Evolutionary conservation across 2,329 filamentous ascomycete genomes (phyloP), one percentile per base, ranked within the genome.

Genomic region (Alternaria sp.): DNA sequence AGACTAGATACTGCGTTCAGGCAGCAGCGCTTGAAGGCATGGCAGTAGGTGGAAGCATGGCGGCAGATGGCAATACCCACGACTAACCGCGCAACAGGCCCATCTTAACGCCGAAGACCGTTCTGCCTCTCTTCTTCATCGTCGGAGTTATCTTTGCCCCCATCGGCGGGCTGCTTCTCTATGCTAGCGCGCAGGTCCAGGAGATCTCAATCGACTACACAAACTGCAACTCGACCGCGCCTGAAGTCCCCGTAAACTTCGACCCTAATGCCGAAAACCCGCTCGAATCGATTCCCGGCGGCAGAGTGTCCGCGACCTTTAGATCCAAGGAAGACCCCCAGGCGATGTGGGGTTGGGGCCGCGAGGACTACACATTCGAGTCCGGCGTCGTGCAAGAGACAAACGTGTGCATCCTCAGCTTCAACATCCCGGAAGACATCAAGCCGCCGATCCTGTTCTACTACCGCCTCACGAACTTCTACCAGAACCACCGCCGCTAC

Each of bases 401-500:
- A 5, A 81, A 80, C 11, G 79, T 85, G 23, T 99, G 96, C 86
- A 87, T 87, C 30, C 81, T 99, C 60, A 85, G 88, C 65, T 97
- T 98, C 81, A 84, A 87, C 37, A 89, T 97, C 9, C 93, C 93
- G 2, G 90, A 95, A 73, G 84, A 89, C 62, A 90, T 99, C 81
- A 85, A 87, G 4, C 88, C 94, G 1, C 94, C 95, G 0, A 92
- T 99, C 11, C 87, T 95, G 65, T 89, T 98, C 81, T 99, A 97
- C 84, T 99, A 99, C 81, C 91, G 92, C 71, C 89, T 99, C 67
- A 95, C 93, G 61, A 97, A 98, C 82, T 99, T 99, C 83, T 98
- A 98, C 84, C 96, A 99, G 82, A 99, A 99, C 79, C 96, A 99
- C 79, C 91, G 96, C 69, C 90, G 95, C 80, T 99, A 99, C 72